Conservation (phyloP, 495 filamentous ascomycete genomes). For the Trichodelitschia bisporula region DNA sequence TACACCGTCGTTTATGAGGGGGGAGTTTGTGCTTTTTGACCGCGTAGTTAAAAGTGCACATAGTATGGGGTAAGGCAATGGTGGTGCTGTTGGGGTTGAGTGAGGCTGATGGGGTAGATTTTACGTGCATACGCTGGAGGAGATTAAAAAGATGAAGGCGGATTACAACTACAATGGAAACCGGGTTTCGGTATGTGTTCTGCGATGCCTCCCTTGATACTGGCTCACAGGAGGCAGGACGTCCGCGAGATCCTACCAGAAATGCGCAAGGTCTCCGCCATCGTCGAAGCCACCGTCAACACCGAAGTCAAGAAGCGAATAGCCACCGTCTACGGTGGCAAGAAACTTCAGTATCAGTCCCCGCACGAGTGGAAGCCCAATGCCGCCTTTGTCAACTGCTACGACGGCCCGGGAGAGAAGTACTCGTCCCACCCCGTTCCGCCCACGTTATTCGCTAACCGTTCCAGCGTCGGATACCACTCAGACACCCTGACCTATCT, state of each 20-base stretch:
- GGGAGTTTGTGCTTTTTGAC: conserved; percentile 67
- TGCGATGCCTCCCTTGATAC: neutral
- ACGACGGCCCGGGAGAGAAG: conserved; percentile 47
- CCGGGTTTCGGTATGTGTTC: conserved; percentile 25
- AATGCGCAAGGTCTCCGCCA: conserved; percentile 35
- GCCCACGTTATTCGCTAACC: neutral
- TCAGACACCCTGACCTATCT: conserved; percentile 83
- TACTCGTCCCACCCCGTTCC: neutral
- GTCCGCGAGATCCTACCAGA: conserved; percentile 47
- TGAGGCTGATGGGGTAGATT: too few species aligned
- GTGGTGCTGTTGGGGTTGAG: too few species aligned
- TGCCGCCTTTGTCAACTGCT: conserved; percentile 84
- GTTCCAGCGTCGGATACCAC: conserved; percentile 52
- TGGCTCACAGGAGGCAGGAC: conserved; percentile 21
- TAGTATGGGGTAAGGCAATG: too few species aligned
- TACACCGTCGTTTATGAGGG: conserved; percentile 43
- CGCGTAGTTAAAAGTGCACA: conserved; percentile 62
- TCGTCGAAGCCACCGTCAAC: conserved; percentile 53
- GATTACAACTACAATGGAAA: conserved; percentile 73
- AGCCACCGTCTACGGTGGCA: conserved; percentile 29
- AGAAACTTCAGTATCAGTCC: conserved; percentile 58
- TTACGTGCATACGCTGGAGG: conserved; percentile 46
- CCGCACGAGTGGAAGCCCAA: conserved; percentile 56
- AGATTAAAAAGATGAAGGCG: conserved; percentile 34
- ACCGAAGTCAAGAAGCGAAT: conserved; percentile 42